Conservation (phyloP, 1,284 basidiomycete genomes). For the Cryptococcus sp. region DNA sequence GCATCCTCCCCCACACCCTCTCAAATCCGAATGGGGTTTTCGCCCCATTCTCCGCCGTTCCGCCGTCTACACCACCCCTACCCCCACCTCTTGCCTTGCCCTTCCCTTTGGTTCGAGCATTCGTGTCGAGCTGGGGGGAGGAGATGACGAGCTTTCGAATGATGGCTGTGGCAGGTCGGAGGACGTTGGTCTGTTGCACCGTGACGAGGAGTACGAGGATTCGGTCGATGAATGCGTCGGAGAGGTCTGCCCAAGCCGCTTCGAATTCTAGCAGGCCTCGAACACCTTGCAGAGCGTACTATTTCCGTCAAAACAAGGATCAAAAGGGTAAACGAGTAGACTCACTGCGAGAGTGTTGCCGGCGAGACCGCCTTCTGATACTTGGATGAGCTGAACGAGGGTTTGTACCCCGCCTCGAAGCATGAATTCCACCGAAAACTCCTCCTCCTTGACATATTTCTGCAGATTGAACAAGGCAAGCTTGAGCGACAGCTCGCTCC, state of each 20-base stretch:
- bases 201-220: constrained; percentile 76
- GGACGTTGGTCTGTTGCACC: constrained; percentile 75
- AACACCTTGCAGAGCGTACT: constrained; percentile 41
- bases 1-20: constrained; percentile 74
- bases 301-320: neutral
- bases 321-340: too few species aligned
- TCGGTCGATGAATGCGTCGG: constrained; percentile 32
- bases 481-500: constrained; percentile 40
- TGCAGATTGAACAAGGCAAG: constrained; percentile 62
- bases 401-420: constrained; percentile 68
- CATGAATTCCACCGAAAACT: constrained; percentile 76
- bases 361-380: constrained; percentile 48
- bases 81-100: constrained; percentile 23
- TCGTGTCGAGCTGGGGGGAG: constrained; percentile 14
- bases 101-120: constrained; percentile 11
- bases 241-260: constrained; percentile 33
- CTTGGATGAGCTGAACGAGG: constrained; percentile 66
- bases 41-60: constrained; percentile 4
- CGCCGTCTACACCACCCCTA: constrained; percentile 7
- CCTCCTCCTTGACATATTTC: constrained; percentile 82
- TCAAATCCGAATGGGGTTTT: constrained; percentile 66
- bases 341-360: constrained; percentile 81
- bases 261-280: constrained; percentile 39
- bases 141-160: constrained; percentile 40
- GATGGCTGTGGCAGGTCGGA: constrained; percentile 77